Percentiles rank a stretch among this genome's conserved stretches.
Conservation (phyloP, 2,329 filamentous ascomycete species). For the Cordyceps cateniannulata region DNA sequence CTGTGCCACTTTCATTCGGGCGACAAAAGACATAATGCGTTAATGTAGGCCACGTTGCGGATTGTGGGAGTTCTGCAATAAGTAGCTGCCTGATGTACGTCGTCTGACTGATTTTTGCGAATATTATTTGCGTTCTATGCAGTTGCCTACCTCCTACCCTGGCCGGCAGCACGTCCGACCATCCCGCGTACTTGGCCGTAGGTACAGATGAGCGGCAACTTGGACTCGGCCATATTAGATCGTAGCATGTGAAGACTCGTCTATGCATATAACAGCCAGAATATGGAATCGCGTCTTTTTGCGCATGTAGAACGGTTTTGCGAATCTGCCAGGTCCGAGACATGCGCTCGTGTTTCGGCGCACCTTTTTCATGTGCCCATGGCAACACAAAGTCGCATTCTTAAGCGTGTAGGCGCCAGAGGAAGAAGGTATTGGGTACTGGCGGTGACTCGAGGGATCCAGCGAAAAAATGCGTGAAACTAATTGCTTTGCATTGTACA, state of each 20-base stretch:
- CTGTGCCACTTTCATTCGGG: neutral
- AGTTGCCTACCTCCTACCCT: neutral
- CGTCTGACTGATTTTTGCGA: neutral
- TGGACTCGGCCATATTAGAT: neutral
- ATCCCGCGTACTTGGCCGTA: neutral
- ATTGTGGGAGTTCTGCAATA: neutral
- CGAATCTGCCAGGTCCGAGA: neutral
- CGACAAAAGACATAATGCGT: neutral
- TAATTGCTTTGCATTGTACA: too few relatives aligned
- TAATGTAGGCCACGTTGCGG: neutral
- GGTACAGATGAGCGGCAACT: neutral
- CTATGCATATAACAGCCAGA: neutral
- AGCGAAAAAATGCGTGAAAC: too few relatives aligned
- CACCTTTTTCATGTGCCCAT: constrained; percentile 7
- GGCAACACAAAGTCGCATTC: constrained; percentile 10
- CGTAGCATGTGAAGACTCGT: neutral
- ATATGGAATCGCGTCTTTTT: neutral
- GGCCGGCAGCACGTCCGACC: neutral
- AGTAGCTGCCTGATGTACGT: neutral
- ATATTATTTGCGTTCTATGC: neutral
- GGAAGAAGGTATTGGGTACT: neutral
- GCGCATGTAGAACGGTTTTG: neutral
- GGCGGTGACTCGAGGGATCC: neutral
- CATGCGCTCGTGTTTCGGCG: neutral
- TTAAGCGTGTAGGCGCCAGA: neutral